Evolutionary conservation across 2,329 filamentous ascomycete species (phyloP).

Genomic region (Fonsecaea multimorphosa): DNA sequence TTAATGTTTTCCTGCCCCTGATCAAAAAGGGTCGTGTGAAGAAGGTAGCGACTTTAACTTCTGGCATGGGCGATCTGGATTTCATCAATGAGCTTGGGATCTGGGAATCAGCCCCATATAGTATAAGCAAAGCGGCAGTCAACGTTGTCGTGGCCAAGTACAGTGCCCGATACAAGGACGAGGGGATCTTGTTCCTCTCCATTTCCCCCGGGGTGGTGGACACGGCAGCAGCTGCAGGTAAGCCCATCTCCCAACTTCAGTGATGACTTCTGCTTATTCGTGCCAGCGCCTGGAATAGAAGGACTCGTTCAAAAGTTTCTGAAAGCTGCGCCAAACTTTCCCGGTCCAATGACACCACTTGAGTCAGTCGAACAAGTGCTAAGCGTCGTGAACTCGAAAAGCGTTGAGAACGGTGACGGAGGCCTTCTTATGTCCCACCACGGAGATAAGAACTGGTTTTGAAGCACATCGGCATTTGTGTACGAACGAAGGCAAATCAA

Average conservation of each 20-base stretch:
- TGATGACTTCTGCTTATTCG: background rate
- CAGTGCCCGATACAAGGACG: slow-evolving; percentile 54
- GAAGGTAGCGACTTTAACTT: slow-evolving; percentile 60
- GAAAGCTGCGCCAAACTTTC: slow-evolving; percentile 51
- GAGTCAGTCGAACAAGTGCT: slow-evolving; percentile 46
- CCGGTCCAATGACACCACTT: slow-evolving; percentile 46
- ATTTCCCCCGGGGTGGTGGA: slow-evolving; percentile 61
- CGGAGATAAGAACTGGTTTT: slow-evolving; percentile 62
- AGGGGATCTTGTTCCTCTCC: slow-evolving; percentile 60
- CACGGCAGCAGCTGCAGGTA: slow-evolving; percentile 43
- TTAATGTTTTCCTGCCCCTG: slow-evolving; percentile 60
- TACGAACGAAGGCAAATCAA: background rate
- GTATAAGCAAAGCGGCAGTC: slow-evolving; percentile 59
- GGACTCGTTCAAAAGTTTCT: slow-evolving; percentile 43
- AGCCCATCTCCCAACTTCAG: background rate
- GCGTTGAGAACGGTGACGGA: slow-evolving; percentile 54
- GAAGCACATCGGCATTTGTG: background rate
- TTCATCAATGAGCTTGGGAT: slow-evolving; percentile 49
- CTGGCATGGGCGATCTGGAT: slow-evolving; percentile 56
- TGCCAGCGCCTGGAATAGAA: slow-evolving; percentile 2
- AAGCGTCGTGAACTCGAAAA: slow-evolving; percentile 47
- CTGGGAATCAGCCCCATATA: slow-evolving; percentile 49
- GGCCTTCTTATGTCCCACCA: slow-evolving; percentile 62
- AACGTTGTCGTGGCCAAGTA: slow-evolving; percentile 63
- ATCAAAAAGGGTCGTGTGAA: slow-evolving; percentile 58